These are phyloP conservation scores for Claviceps sp. DNA, from an alignment of 2,329 filamentous ascomycete genomes.

Conservation along the genomic window DNA sequence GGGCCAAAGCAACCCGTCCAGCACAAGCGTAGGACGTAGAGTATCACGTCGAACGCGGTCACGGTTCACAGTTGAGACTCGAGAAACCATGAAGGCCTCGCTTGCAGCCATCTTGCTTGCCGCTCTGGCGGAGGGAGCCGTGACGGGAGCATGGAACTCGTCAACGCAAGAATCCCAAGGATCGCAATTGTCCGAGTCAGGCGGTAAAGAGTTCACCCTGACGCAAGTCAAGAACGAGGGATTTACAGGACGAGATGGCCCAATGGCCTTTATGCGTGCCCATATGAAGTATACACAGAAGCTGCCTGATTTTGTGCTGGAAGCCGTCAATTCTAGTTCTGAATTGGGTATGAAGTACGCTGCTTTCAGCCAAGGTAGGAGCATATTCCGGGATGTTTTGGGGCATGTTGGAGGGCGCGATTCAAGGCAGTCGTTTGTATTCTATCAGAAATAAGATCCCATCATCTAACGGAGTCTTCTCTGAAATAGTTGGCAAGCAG, in stretches of 20 bases:
- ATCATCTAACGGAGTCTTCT: neutral
- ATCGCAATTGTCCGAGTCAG: neutral
- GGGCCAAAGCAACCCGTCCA: neutral
- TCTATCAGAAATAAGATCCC: neutral
- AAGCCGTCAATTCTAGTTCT: constrained; percentile 12
- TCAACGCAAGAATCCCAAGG: neutral
- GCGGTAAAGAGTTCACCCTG: constrained; percentile 14
- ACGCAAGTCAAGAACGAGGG: constrained; percentile 20
- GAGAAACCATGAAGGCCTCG: constrained; percentile 3
- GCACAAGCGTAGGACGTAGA: neutral
- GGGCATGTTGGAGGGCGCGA: neutral
- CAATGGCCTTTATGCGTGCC: constrained; percentile 16
- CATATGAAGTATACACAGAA: constrained; percentile 24
- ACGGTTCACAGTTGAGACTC: neutral
- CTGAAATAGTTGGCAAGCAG: constrained; percentile 3
- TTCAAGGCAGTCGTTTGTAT: neutral
- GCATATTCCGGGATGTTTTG: neutral
- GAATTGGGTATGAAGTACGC: constrained; percentile 13
- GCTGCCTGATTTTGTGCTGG: constrained; percentile 15
- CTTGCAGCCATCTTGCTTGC: constrained; percentile 2
- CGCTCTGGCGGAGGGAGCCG: constrained; percentile 6
- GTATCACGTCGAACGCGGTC: neutral
- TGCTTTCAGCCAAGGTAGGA: constrained; percentile 2
- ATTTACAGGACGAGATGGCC: constrained; percentile 20
- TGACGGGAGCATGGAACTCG: neutral